Evolutionary conservation across 2,329 filamentous ascomycete genomes (phyloP), one percentile per base, ranked within the genome.

Genomic region (Aschersonia sp.): DNA sequence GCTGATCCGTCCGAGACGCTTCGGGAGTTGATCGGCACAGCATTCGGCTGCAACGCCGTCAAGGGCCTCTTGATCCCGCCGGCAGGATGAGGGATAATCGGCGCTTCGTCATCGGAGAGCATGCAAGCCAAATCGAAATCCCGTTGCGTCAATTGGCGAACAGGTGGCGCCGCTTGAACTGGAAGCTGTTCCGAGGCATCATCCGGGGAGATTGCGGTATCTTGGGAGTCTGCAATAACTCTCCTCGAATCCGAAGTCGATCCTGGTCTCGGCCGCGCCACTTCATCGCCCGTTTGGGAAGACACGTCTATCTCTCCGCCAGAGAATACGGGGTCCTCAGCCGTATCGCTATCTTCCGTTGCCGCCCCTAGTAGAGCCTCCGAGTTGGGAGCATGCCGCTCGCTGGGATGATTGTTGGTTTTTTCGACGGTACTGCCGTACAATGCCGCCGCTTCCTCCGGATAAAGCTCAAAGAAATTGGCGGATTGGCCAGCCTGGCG

Each of bases 101-200:
- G 63, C 11, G 58, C 56, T 47, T 66, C 64, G 14, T 66, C 64
- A 44, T 66, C 63, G 5, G 64, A 66, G 6, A 66, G 56, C 5
- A 54, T 53, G 46, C 55, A 57, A 2, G 53, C 48, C n/a, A 55
- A 46, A 14, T 49, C 44, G 3, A 35, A 22, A 41, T 48, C 37
- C 12, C 49, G 30, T 11, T 46, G 47, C 1, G 32, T 43, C 22
- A 42, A 10, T 41, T 47, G 46, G 2, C 42, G 43, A 29, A 41
- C 39, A 9, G 45, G 42, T 8, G 31, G 45, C 31, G 41, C 30
- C 29, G 47, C 35, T n/a, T 45, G 22, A 9, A 45, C 30, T 4
- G 33, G 7, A 6, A 40, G 7, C 9, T 50, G 31, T 3, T 30
- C 22, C 14, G 45, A 10, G 30, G 46, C 30, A 30, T 46, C 22